Base-by-base conservation (phyloP, 495 filamentous ascomycete species). In the Hypoxylon lenormandii region DNA sequence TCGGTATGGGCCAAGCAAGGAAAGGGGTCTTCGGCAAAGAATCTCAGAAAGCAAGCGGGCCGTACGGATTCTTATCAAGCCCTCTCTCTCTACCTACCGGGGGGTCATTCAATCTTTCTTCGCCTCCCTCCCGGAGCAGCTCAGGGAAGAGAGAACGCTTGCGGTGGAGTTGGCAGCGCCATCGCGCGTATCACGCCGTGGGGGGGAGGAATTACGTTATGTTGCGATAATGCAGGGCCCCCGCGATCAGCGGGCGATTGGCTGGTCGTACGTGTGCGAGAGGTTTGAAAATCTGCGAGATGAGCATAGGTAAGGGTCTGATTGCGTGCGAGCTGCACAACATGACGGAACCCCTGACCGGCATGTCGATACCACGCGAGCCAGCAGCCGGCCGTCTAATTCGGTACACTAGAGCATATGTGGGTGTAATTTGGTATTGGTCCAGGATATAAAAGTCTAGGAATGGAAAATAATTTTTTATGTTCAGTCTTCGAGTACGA, bases 201-300 rank as follows among this genome's bases (percentile, higher is more conserved):
- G 48, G 49, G 59, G 47, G 7, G 23, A 54, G 33, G 54, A 45
- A 69, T 69, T 53, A 60, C 66, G 66, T 64, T 69, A 69, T 69
- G 26, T 16, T n/a, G 12, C 19, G 26, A 37, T 57, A 46, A 28
- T 43, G 33, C 37, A 43, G 12, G 19, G 52, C n/a, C 33, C 33
- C 13, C 15, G 23, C 5, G 48, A 13, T 47, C 51, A 19, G 5
- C 42, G 15, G 8, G 3, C 11, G 40, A 42, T 56, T 28, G n/a
- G 55, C n/a, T 59, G 42, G 42, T 45, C 16, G 42, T 4, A 18
- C 42, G 42, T 1, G 12, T 42, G 36, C 38, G 30, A 42, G 3
- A 5, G 5, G 30, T 28, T 3, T 28, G 30, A 33, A 7, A 3
- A 5, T 26, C 23, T 33, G 30, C 10, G 30, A 33, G 7, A 28